Evolutionary conservation across 2,329 filamentous ascomycete genomes (phyloP).

Genomic region (Stromatinia cepivora): DNA sequence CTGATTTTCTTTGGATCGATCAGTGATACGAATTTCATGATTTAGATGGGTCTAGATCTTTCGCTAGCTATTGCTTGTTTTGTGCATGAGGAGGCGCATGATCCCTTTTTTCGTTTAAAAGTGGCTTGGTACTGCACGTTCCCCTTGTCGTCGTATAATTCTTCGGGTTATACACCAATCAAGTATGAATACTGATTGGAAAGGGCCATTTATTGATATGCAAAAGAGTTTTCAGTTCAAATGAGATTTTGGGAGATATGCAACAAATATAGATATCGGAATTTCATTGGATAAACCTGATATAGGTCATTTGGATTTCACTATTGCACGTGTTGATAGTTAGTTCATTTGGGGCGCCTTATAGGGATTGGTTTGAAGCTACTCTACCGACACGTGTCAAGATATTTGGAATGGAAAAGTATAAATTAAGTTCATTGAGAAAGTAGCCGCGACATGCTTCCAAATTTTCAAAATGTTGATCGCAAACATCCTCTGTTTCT

Average conservation of each 20-base stretch:
- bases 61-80: slow-evolving; percentile 16
- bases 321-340: neutral
- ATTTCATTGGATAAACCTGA: neutral
- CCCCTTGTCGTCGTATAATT: neutral
- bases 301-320: neutral
- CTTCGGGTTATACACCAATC: neutral
- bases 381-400: neutral
- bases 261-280: neutral
- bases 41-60: slow-evolving; percentile 19
- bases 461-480: slow-evolving; percentile 4
- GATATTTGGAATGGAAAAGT: slow-evolving; percentile 8
- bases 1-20: slow-evolving; percentile 16
- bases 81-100: neutral
- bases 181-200: neutral
- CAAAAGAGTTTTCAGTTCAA: neutral
- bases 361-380: slow-evolving; percentile 3
- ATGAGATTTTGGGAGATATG: neutral
- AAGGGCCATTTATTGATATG: too few species aligned
- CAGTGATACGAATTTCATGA: slow-evolving; percentile 18
- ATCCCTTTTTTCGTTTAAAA: slow-evolving; percentile 6
- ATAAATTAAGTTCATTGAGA: neutral
- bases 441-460: neutral
- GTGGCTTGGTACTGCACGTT: slow-evolving; percentile 7
- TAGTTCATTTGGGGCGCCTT: neutral
- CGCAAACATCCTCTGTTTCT: neutral